A percentile compares a stretch with the other conserved stretches of the same genome.
Evolutionary conservation across 139 green algal species (phyloP).

Genomic region (Volvox africanus): DNA sequence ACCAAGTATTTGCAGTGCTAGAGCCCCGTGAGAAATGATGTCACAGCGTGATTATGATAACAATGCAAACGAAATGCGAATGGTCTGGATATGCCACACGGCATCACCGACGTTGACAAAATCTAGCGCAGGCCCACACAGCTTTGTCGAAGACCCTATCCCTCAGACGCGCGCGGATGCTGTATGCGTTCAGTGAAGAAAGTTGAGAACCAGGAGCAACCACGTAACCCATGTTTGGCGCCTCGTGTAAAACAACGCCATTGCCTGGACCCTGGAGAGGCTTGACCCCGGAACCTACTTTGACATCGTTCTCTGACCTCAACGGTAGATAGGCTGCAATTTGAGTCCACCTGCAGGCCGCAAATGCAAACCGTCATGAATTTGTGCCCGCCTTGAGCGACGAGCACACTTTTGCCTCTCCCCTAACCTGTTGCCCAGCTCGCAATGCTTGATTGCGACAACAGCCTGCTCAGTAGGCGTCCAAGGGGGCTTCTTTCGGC

Average conservation of each 20-base stretch:
- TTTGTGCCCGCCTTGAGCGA: conserved; percentile 7
- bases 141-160: conserved; percentile 21
- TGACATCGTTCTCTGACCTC: conserved; percentile 43
- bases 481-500: conserved; percentile 37
- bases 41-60: neutral
- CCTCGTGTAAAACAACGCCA: conserved; percentile 5
- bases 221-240: neutral
- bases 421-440: conserved; percentile 33
- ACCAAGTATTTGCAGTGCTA: neutral
- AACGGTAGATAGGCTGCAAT: conserved; percentile 38
- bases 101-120: conserved; percentile 12
- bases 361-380: neutral
- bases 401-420: conserved; percentile 10
- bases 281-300: conserved; percentile 22
- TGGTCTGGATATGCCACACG: neutral
- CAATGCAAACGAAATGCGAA: neutral
- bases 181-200: neutral
- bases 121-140: conserved; percentile 1
- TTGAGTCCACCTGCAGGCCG: conserved; percentile 26
- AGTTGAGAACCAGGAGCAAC: neutral
- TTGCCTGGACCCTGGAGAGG: neutral
- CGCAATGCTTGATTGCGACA: conserved; percentile 34
- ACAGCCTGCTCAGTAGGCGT: conserved; percentile 32
- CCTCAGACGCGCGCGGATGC: neutral
- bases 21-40: no score